Conservation (phyloP, 2,329 filamentous ascomycete genomes). For the Orbilia brochopaga region DNA sequence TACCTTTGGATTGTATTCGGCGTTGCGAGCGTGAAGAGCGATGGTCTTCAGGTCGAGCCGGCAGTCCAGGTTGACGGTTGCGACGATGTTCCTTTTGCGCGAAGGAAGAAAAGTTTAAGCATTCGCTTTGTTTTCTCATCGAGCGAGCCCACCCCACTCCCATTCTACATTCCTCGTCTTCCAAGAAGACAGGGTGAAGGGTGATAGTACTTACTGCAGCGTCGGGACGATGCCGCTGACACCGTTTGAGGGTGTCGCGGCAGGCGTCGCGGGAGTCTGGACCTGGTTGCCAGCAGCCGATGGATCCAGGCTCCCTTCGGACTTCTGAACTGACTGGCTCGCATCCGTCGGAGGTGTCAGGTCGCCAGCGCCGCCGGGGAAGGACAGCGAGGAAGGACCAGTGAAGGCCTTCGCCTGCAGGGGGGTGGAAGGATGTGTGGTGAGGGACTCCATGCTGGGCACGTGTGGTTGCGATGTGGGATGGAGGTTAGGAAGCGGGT, state of each 20-base stretch:
- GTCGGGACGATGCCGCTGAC: slow-evolving; percentile 90
- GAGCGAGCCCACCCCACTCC: slow-evolving; percentile 48
- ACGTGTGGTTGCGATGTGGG: slow-evolving; percentile 13
- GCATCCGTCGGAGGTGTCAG: slow-evolving; percentile 79
- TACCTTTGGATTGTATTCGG: slow-evolving; percentile 99
- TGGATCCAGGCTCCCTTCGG: slow-evolving; percentile 62
- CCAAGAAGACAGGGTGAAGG: slow-evolving; percentile 53
- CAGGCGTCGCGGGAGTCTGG: slow-evolving; percentile 74
- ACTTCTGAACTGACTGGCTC: slow-evolving; percentile 64
- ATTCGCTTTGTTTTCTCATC: slow-evolving; percentile 57
- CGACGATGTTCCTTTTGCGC: slow-evolving; percentile 91
- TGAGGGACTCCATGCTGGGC: slow-evolving; percentile 80
- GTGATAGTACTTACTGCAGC: slow-evolving; percentile 79
- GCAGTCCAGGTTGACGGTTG: slow-evolving; percentile 97
- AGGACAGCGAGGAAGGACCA: slow-evolving; percentile 87
- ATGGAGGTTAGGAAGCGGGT: slow-evolving; percentile 1
- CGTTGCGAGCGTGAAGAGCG: slow-evolving; percentile 94
- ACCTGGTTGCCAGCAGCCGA: slow-evolving; percentile 60
- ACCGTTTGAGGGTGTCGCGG: slow-evolving; percentile 82
- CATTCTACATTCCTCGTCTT: slow-evolving; percentile 53
- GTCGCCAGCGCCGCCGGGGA: slow-evolving; percentile 81
- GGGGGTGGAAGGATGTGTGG: slow-evolving; percentile 88
- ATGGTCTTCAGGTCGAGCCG: slow-evolving; percentile 98
- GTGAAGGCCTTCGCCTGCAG: slow-evolving; percentile 95
- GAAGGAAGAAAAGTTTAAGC: slow-evolving; percentile 60